phyloP scores from a whole-genome alignment of 2,329 filamentous ascomycete genomes.

The Verticillium nubilum region DNA sequence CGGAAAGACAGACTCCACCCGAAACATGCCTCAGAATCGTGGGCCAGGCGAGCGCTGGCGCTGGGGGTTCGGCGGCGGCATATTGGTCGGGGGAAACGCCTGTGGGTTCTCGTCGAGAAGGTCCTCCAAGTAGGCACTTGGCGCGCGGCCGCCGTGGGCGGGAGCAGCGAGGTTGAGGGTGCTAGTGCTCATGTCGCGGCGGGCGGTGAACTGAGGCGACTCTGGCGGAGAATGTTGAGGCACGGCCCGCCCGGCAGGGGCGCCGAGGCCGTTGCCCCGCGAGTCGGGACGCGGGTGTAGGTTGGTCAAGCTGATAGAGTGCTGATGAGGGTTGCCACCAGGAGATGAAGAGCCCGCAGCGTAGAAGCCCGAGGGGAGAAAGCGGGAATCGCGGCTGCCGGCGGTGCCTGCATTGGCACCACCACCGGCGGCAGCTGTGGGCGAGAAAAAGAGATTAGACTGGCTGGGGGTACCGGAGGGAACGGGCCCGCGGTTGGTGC shows the following conservation, averaged over 20 bases:
- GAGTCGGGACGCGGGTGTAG: constrained; percentile 48
- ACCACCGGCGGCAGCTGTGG: constrained; percentile 67
- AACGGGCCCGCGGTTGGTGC: constrained; percentile 45
- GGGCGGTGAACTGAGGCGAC: constrained; percentile 52
- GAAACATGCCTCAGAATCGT: background rate
- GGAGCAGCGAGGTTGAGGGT: constrained; percentile 54
- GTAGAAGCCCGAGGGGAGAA: constrained; percentile 89
- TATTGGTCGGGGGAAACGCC: constrained; percentile 39
- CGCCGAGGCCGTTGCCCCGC: constrained; percentile 28
- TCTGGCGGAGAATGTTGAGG: constrained; percentile 54
- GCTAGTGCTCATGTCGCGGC: constrained; percentile 54
- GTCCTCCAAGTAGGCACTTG: constrained; percentile 87
- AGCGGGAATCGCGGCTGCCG: constrained; percentile 65
- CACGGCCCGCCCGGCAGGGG: constrained; percentile 18
- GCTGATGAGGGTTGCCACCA: constrained; percentile 36
- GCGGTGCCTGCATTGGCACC: constrained; percentile 46
- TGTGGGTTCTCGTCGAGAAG: constrained; percentile 71
- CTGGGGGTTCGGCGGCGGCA: constrained; percentile 18
- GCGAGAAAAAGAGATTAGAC: constrained; percentile 87
- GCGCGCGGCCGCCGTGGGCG: constrained; percentile 65
- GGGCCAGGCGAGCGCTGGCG: background rate
- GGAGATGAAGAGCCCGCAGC: constrained; percentile 57
- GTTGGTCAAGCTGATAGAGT: constrained; percentile 56
- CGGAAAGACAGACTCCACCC: background rate
- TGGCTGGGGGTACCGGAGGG: constrained; percentile 54